Base-by-base conservation (phyloP, 768 basidiomycete species). In the Mycena vulgaris region DNA sequence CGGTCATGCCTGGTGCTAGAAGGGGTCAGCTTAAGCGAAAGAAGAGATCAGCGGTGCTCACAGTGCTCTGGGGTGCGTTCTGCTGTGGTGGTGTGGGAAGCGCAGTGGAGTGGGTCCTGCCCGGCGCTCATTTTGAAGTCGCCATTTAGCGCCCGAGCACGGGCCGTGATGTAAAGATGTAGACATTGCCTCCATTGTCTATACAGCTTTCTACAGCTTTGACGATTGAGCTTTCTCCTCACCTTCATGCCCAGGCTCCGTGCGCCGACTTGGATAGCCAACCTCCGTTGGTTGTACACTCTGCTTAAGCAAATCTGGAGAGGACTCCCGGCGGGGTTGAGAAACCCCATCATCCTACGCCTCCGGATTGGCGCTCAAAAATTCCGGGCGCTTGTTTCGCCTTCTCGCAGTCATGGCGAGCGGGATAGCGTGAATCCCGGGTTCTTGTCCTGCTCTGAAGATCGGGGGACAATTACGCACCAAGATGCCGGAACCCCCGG, bases 191-290 rank as follows among this genome's bases (percentile, higher is more conserved):
- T 37, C 35, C 35, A 37, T 37, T 6, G 35, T 37, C 35, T n/a
- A n/a, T n/a, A n/a, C n/a, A n/a, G n/a, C n/a, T n/a, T 45, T 45
- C 42, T 9, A 45, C 42, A 45, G 42, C 42, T 45, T 45, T 45
- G 42, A 10, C 23, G 47, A 27, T 23, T 13, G 14, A 27, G 7
- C n/a, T 48, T 14, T 19, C 28, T 30, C 53, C 23, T 0, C 14
- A 49, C 60, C n/a, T 35, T 48, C 33, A 62, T 62, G 60, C 60
- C 60, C 48, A 14, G 33, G 45, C 14, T 25, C 59, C 45, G 57
- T 25, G 3, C 28, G 59, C 30, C 31, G 31, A 6, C 23, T 35
- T 56, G 40, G 42, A 23, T 42, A 49, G 21, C 42, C 21, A 48
- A 21, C 33, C 39, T 63, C 5, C 63, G 63, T 9, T 35, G 63